Evolutionary conservation across 176 grass and related monocot genomes (phyloP).

Genomic region (Rhynchospora pubera): DNA sequence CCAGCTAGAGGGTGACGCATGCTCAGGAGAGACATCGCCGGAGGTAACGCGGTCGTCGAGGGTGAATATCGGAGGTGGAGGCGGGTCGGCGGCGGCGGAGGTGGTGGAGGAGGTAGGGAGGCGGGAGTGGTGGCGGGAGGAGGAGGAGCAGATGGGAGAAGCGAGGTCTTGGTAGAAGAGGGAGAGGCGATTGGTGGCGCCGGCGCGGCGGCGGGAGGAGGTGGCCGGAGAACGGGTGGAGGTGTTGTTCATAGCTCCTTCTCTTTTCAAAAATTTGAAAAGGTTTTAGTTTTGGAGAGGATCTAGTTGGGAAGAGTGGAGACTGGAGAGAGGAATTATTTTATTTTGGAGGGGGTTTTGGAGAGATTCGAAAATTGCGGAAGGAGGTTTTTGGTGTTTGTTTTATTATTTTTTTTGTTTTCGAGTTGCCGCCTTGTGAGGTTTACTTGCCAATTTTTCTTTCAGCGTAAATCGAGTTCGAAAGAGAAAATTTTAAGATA

Average conservation of each 20-base stretch:
- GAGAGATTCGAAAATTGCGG: slow-evolving; percentile 5
- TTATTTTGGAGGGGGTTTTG: slow-evolving; percentile 3
- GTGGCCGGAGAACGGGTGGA: slow-evolving; percentile 2
- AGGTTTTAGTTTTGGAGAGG: neutral
- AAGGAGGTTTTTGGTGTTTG: neutral
- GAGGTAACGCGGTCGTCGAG: slow-evolving; percentile 59
- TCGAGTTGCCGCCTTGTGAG: no score
- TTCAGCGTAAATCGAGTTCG: no score
- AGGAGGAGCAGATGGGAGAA: slow-evolving; percentile 46
- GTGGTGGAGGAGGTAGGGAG: neutral
- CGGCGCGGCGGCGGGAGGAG: slow-evolving; percentile 26
- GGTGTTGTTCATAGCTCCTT: neutral
- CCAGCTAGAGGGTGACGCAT: slow-evolving; percentile 35
- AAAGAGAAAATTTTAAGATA: no score
- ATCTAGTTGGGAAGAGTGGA: neutral
- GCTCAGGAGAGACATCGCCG: slow-evolving; percentile 57
- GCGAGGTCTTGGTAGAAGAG: slow-evolving; percentile 75
- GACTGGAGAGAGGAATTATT: neutral
- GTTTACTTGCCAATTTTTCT: no score
- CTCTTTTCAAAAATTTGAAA: neutral
- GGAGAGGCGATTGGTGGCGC: slow-evolving; percentile 32
- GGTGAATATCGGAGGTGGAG: slow-evolving; percentile 51
- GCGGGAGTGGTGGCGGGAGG: slow-evolving; percentile 40
- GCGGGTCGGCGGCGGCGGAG: slow-evolving; percentile 13
- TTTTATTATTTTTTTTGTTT: no score